These are phyloP conservation scores for Moniliella sp. DNA, from an alignment of 1,284 basidiomycete species.

Conservation along the genomic window DNA sequence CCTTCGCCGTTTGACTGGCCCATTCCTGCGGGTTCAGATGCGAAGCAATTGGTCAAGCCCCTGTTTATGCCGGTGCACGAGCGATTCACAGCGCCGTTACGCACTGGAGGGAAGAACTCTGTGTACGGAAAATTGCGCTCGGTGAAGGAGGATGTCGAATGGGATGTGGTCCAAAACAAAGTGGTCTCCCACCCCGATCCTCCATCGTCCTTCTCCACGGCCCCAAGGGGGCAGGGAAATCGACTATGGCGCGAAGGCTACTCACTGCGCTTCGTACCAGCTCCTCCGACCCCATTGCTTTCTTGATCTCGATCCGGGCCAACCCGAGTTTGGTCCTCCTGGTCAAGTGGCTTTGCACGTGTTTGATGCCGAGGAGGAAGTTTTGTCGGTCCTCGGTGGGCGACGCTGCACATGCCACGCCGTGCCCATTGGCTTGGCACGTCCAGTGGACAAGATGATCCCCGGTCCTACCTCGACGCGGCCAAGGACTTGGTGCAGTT, in stretches of 20 bases:
- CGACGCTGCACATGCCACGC: constrained; percentile 43
- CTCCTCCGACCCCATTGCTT: constrained; percentile 49
- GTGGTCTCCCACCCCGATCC: no score
- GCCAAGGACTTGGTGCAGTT: constrained; percentile 49
- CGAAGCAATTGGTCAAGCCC: no score
- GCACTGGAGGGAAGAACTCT: no score
- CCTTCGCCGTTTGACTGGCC: no score
- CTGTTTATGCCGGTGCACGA: no score
- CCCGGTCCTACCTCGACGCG: constrained; percentile 54
- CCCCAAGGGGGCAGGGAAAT: constrained; percentile 68
- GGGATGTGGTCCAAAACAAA: no score
- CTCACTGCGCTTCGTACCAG: constrained; percentile 39
- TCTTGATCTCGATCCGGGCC: constrained; percentile 76
- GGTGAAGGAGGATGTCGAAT: no score
- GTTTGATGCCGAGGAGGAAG: constrained; percentile 37
- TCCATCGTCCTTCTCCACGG: constrained; percentile 54
- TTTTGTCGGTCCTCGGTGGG: no score
- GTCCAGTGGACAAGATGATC: constrained; percentile 54
- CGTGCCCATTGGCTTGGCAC: constrained; percentile 66
- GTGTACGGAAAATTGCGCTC: no score
- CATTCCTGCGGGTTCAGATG: no score
- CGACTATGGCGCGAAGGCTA: constrained; percentile 56
- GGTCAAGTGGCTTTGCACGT: constrained; percentile 64
- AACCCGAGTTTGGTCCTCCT: constrained; percentile 73
- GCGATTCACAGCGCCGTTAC: no score